Evolutionary conservation across 2,329 filamentous ascomycete genomes (phyloP), one percentile per base, ranked within the genome.

Genomic region (Botrytis porri): DNA sequence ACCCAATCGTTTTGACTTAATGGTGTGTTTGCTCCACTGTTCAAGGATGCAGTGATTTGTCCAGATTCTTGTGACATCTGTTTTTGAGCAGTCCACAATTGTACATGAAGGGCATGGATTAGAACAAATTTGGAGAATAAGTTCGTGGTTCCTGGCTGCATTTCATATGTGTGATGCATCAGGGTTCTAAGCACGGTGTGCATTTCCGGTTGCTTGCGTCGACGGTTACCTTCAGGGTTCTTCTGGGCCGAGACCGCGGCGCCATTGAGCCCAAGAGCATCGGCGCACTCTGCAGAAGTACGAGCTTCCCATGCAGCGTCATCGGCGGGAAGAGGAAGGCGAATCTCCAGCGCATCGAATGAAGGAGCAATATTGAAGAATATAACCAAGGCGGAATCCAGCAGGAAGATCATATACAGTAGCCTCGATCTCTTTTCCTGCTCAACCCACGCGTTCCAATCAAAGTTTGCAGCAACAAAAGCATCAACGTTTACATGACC

Each of bases 261-360:
- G 5, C 91, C 91, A 72, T 87, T 84, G 1, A 94, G 81, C 7
- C 91, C 90, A 5, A 94, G 83, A 10, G 90, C 89, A 75, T 88
- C 85, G 35, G 89, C 89, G 79, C 91, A 94, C 54, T 89, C 87
- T 25, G 85, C 81, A 8, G 84, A 81, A 57, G 85, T 86, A 45
- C 82, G 83, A 6, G 92, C 91, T 77, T 93, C 91, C 91, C 92
- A 94, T 3, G 89, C 88, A 25, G 89, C 90, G 80, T 94, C 92
- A 77, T 94, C 91, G 22, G 88, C 87, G 14, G 92, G 92, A 9
- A 94, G 83, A n/a, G 91, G 90, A 54, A 93, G 81, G 43, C 85
- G 84, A 69, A 93, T 85, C 76, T 93, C 90, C 48, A 89, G 84
- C 14, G 86, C 82, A 73, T 93, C 88, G 60, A 93, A 88, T 62